Evolutionary conservation across 768 basidiomycete species (phyloP).

Genomic region (Obba rivulosa): DNA sequence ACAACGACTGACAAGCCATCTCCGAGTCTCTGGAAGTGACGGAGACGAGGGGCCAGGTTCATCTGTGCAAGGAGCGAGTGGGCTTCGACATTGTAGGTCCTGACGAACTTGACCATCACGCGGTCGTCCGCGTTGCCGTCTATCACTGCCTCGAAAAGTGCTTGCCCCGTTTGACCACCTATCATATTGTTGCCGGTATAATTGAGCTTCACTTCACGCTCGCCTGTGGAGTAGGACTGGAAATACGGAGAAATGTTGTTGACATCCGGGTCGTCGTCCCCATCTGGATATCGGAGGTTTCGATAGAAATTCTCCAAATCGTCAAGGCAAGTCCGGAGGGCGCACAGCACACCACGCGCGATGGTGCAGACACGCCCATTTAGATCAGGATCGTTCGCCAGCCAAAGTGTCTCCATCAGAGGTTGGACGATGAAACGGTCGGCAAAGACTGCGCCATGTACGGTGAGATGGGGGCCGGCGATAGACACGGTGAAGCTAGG

Average conservation of each 20-base stretch:
- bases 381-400: not conserved
- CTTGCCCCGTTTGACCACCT: conserved; percentile 4
- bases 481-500: conserved; percentile 14
- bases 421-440: conserved; percentile 13
- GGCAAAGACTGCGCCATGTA: conserved; percentile 17
- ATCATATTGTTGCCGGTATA: not conserved
- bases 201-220: not conserved
- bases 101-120: too few relatives aligned
- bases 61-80: conserved; percentile 5
- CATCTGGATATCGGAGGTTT: too few relatives aligned
- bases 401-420: conserved; percentile 13
- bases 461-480: conserved; percentile 14
- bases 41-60: too few relatives aligned
- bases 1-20: too few relatives aligned
- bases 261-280: not conserved
- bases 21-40: too few relatives aligned
- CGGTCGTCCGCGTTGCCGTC: not conserved
- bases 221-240: not conserved
- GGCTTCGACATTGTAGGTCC: conserved; percentile 1
- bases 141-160: not conserved
- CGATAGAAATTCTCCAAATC: conserved; percentile 7
- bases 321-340: not conserved
- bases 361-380: not conserved
- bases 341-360: conserved; percentile 3
- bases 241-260: not conserved